Evolutionary conservation across 495 filamentous ascomycete genomes (phyloP), one percentile per base, ranked within the genome.

Genomic region (Diplogelasinospora grovesii): DNA sequence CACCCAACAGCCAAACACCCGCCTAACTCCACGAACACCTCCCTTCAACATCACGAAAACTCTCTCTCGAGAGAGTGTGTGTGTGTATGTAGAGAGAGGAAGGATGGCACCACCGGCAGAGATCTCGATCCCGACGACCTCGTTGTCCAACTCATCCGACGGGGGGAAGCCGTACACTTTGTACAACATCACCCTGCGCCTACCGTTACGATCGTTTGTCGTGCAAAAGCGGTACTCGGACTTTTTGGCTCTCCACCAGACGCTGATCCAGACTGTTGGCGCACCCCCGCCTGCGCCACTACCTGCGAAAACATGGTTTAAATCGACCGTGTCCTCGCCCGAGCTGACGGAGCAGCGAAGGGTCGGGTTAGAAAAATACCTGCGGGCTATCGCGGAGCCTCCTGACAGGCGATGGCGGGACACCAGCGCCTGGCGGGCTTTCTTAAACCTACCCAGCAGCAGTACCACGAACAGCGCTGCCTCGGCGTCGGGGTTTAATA

Each of bases 211-310:
- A 44, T 87, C 86, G 38, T 86, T 87, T 58, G 83, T 82, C 54
- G 72, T 95, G 45, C 79, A 82, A 46, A 96, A 96, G 65, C 88
- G 92, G 52, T 98, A 96, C 75, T 89, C 82, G 39, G 93, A 97
- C 60, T 97, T 98, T 65, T 66, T 71, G 32, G 59, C 75, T 44
- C 81, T 98, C 41, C 80, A 98, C 69, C 51, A 59, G n/a, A 50
- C 74, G 18, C 78, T 98, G 7, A 69, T 68, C 50, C 63, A 73
- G 42, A 70, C 81, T 50, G 78, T 81, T 34, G 78, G 78, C 59
- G 25, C 64, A 10, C 50, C 71, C 24, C 66, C 70, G 20, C 82
- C 89, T 19, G 61, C 64, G 8, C 65, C 86, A 2, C 70, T 94
- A 6, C 89, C 89, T 10, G 53, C 66, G 9, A 97, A 96, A 60